A percentile compares a stretch with the other conserved stretches of the same genome.
These are phyloP conservation scores for Cryphonectria parasitica DNA, from an alignment of 2,329 filamentous ascomycete genomes.

Conservation along the genomic window DNA sequence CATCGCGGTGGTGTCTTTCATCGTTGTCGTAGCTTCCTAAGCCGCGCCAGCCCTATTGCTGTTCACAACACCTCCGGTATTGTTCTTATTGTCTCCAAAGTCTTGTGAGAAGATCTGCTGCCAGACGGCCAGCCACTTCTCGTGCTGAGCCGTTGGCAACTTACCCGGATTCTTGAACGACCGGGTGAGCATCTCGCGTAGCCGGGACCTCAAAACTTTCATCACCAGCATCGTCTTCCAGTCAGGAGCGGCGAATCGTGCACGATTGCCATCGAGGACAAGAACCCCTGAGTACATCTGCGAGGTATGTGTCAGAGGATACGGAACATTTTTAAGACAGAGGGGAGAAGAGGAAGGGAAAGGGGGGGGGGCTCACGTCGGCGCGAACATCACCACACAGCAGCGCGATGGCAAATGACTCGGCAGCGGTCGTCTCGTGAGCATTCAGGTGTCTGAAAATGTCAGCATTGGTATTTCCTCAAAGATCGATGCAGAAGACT, in stretches of 20 bases:
- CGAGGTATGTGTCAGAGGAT: constrained; percentile 11
- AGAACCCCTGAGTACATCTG: constrained; percentile 87
- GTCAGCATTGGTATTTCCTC: constrained; percentile 31
- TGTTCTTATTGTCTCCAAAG: constrained; percentile 36
- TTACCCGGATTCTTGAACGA: constrained; percentile 72
- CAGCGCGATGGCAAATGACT: constrained; percentile 81
- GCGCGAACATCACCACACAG: constrained; percentile 89
- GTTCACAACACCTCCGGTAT: neutral
- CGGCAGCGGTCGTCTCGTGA: constrained; percentile 81
- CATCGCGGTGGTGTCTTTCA: constrained; percentile 7
- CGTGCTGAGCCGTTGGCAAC: constrained; percentile 66
- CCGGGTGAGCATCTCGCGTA: constrained; percentile 75
- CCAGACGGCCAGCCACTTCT: constrained; percentile 76
- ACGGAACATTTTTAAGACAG: neutral
- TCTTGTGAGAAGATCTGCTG: constrained; percentile 68
- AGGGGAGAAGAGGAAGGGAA: neutral
- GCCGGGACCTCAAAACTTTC: constrained; percentile 73
- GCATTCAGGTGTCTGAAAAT: constrained; percentile 76
- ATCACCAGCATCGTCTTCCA: constrained; percentile 93
- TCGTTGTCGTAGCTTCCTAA: constrained; percentile 18
- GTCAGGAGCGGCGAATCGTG: constrained; percentile 80
- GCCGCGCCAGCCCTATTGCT: constrained; percentile 17
- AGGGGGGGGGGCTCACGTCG: constrained; percentile 59
- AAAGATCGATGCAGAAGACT: constrained; percentile 38
- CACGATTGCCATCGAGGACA: constrained; percentile 82